Evolutionary conservation across 2,329 filamentous ascomycete species (phyloP), one percentile per base, ranked within the genome.

Genomic region (Tolypocladium endophyticum): DNA sequence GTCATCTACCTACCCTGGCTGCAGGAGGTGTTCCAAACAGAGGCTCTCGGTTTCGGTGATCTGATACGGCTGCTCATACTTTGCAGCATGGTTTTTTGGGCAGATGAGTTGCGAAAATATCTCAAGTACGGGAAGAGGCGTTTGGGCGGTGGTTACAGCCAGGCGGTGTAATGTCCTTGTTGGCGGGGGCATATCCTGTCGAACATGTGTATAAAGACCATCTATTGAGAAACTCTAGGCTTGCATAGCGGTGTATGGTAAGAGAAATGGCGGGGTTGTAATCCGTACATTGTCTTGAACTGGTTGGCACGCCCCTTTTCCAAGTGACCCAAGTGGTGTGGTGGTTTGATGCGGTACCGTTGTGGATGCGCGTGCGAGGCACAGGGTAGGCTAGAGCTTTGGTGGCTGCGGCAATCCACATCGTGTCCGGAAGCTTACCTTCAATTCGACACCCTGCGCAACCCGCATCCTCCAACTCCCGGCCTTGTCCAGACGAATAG

Each of bases 1-100:
- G 95, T 99, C 59, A 91, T 99, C 58, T 99, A 97, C 73, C 87
- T 97, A 64, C 94, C 94, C 12, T 92, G 92, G 77, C 77, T 99
- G 67, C 94, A 99, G 75, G 84, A 89, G 58, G 87, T 97, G 6
- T 99, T 99, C 76, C 94, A 99, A 77, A 99, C 94, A 0, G 94
- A 99, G 74, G 87, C 89, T 0, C 74, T 99, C 58, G 79, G 84
- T 0, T 71, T 92, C 11, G 77, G 81, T 61, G 94, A 99, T 77
- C 73, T 97, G 59, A 68, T 92, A 47, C 78, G 85, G 61, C 77
- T 99, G 65, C 67, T 93, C 35, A 71, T 85, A 54, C 79, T 99
- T 62, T 89, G 92, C 62, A 97, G 92, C 76, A 86, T 84, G 57
- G 94, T 99, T 35, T 96, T 99, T 73, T 97, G 91, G 90, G 92